Conservation (phyloP, 2,329 filamentous ascomycete species). For the Colletotrichum siamense region DNA sequence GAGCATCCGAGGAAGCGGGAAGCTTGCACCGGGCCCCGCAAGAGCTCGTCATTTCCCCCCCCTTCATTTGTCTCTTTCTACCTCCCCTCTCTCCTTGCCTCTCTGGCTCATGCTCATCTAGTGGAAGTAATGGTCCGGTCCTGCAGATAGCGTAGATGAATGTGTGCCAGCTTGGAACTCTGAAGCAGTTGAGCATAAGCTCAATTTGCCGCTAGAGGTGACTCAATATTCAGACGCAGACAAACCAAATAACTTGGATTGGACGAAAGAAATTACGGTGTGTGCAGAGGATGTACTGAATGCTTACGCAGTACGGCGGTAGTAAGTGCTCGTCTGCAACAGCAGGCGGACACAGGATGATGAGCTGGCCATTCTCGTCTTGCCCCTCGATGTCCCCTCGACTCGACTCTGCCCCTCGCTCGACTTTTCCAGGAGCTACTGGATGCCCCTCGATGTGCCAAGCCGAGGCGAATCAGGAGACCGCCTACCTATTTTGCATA, state of each 20-base stretch:
- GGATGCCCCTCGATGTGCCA: neutral
- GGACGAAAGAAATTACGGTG: neutral
- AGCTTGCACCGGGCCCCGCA: neutral
- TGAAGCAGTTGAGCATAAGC: neutral
- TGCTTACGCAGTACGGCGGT: neutral
- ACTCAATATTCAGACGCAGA: neutral
- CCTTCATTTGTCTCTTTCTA: neutral
- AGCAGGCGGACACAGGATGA: neutral
- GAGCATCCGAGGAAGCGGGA: neutral
- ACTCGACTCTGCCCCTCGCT: neutral
- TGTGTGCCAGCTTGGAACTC: neutral
- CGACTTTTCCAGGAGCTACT: neutral
- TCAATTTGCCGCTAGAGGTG: neutral
- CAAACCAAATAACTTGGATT: neutral
- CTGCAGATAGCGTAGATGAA: neutral
- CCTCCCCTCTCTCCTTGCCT: neutral
- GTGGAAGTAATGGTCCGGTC: neutral
- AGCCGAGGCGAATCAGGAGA: slow-evolving; percentile 7
- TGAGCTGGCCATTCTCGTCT: neutral
- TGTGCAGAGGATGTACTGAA: neutral
- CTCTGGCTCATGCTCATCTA: neutral
- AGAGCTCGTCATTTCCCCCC: neutral
- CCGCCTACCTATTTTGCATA: neutral
- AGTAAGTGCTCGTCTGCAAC: neutral
- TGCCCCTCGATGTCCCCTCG: neutral